These are phyloP conservation scores for Parasitella parasitica DNA, from an alignment of 371 early-diverging fungal genomes.

Conservation along the genomic window DNA sequence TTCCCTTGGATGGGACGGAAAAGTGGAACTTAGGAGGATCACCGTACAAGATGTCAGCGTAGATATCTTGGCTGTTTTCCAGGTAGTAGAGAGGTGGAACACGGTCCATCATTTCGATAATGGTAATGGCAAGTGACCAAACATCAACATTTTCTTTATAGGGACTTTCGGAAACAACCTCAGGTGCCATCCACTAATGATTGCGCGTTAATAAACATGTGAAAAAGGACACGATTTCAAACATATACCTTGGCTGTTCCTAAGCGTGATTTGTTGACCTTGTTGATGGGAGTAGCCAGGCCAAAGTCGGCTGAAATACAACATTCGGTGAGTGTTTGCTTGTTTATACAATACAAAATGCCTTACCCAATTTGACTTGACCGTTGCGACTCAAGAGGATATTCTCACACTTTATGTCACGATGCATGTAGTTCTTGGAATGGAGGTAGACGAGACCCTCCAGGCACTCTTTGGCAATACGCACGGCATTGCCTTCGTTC, in stretches of 20 bases:
- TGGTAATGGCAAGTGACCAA: slow-evolving; percentile 52
- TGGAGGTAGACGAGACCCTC: slow-evolving; percentile 51
- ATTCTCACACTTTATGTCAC: slow-evolving; percentile 57
- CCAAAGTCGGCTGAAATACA: slow-evolving; percentile 46
- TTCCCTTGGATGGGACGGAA: slow-evolving; percentile 34
- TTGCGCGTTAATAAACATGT: background rate
- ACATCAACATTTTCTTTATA: slow-evolving; percentile 51
- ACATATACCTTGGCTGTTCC: slow-evolving; percentile 48
- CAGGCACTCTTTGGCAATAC: slow-evolving; percentile 43
- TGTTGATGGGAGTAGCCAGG: slow-evolving; percentile 41
- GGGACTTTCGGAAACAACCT: slow-evolving; percentile 41
- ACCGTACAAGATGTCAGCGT: slow-evolving; percentile 45
- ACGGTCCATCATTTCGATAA: slow-evolving; percentile 58
- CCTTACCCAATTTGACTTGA: slow-evolving; percentile 50
- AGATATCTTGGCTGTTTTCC: slow-evolving; percentile 45
- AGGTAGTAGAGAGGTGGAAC: slow-evolving; percentile 53
- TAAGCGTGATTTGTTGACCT: slow-evolving; percentile 31
- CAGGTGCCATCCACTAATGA: slow-evolving; percentile 55
- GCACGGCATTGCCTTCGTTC: slow-evolving; percentile 40
- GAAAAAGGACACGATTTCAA: background rate
- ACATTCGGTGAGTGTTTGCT: background rate
- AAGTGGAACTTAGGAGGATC: slow-evolving; percentile 47
- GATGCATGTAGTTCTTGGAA: slow-evolving; percentile 52
- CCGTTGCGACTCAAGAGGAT: slow-evolving; percentile 42
- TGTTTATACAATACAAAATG: background rate